Evolutionary conservation across 2,329 filamentous ascomycete species (phyloP), one percentile per base, ranked within the genome.

Genomic region (Cadophora gregata): DNA sequence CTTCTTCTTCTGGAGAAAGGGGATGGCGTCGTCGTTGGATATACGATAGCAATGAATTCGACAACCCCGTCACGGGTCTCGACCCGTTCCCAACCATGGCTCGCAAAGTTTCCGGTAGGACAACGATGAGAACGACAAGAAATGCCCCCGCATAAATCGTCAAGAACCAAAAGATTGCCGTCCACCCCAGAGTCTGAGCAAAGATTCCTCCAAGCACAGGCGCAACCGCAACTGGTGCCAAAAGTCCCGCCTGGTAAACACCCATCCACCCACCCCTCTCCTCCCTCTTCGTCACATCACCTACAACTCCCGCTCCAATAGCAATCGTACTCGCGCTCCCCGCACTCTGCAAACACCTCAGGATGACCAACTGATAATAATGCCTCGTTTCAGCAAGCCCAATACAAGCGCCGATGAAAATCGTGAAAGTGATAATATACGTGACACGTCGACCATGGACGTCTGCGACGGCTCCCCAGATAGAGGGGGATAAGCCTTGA

Each of bases 201-300:
- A 86, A 67, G 0, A 80, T 69, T 9, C 83, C 84, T 0, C 83
- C 83, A 10, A 86, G 77, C 0, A 84, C 77, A 0, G 84, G 84
- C 0, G 82, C 82, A 4, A 85, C 69, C 0, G 81, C 80, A 1
- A 5, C 76, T 77, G 14, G 82, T 70, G 59, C 82, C 83, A 73
- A 56, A 5, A 68, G 48, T 8, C 68, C 73, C 27, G 65, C 60
- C 48, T 69, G 69, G 58, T 36, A 88, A 84, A 71, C 87, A 82
- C 86, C 89, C 80, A 93, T 89, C 74, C 90, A 93, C 59, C 85
- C 89, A 67, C 90, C 74, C 64, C 75, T 79, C 73, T 92, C 88
- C 1, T 83, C 84, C 1, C 84, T 83, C 0, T 86, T 89, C 6
- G 86, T 81, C 8, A 90, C 80, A 73, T 93, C 90, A 0, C 86